Evolutionary conservation across 176 grass and related monocot species (phyloP).

Genomic region (Hordeum vulgare): MorexV3_pseudomolecules_assembly NC_058518.1:388573809-388574308

Average conservation of each 20-base stretch:
- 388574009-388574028: background rate
- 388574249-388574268: constrained; percentile 7
- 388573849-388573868: background rate
- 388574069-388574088: background rate
- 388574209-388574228: background rate
- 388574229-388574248: background rate
- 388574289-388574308: constrained; percentile 70
- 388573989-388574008: background rate
- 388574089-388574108: background rate
- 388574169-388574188: background rate
- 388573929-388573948: no score
- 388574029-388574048: no score
- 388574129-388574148: background rate
- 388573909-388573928: background rate
- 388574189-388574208: background rate
- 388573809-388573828: background rate
- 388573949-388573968: background rate
- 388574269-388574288: constrained; percentile 68
- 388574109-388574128: background rate
- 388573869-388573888: background rate
- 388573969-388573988: background rate
- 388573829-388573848: background rate
- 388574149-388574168: background rate
- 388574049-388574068: background rate
- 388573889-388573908: background rate